Evolutionary conservation across 768 basidiomycete genomes (phyloP), one percentile per base, ranked within the genome.

Genomic region (Coprinopsis sp.): DNA sequence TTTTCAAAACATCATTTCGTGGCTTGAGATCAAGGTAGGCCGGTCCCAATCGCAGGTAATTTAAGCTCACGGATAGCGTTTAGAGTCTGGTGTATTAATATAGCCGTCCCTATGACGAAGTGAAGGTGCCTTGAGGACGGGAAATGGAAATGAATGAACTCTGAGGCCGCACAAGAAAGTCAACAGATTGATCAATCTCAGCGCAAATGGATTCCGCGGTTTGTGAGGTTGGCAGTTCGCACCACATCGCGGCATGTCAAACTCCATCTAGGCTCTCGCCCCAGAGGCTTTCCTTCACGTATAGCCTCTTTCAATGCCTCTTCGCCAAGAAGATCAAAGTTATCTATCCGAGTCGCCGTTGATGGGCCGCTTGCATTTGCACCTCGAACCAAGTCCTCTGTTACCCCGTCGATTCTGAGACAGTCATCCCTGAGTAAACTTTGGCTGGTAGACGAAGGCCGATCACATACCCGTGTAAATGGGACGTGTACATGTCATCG

Each of bases 221-320:
- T 19, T 37, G n/a, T 23, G 18, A 39, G 38, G 30, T 30, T 42
- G 25, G 40, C 13, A 22, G 40, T 83, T 57, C 78, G 85, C 46
- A 73, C 76, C 2, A 93, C 86, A 58, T 87, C 87, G 43, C 92
- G 74, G 60, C 88, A 95, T 1, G 93, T 95, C 58, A 95, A 62
- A 65, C 91, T 95, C 44, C 87, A 81, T 59, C 93, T 68, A 30
- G 73, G 73, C 14, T 68, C 67, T 50, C 93, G 74, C 51, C 61
- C 58, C 47, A 92, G 63, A 23, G 62, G 59, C 6, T 77, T 78
- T n/a, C 82, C 82, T 13, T 65, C 59, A 31, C 56, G 40, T 39
- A 84, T 60, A 8, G 66, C 64, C 33, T 65, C 62, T 42, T 64
- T 59, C 27, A 66, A 61, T 27, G 60, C 59, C 40, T 72, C 57